Percentiles rank a stretch among this genome's conserved stretches.
These are phyloP conservation scores for Crataegus laevigata DNA, from an alignment of 306 rosid genomes.

Conservation along the genomic window DNA sequence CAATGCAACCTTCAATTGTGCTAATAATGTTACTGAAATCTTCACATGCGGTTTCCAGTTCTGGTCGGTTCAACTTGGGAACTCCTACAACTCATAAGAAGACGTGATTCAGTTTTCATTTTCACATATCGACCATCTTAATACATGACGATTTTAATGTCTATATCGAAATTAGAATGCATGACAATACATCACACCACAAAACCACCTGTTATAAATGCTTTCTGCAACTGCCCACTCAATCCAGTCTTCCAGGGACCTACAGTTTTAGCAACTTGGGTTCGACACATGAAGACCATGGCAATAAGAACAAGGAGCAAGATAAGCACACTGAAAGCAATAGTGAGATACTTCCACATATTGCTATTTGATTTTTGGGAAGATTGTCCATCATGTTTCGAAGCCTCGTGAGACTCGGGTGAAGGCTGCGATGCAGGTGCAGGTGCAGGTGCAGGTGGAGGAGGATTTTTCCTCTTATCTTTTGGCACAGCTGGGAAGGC, in stretches of 20 bases:
- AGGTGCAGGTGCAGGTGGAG: conserved; percentile 20
- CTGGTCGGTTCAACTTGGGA: conserved; percentile 75
- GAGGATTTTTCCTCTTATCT: conserved; percentile 24
- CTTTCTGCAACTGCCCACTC: conserved; percentile 92
- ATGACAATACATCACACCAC: background rate
- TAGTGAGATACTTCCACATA: conserved; percentile 42
- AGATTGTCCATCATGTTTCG: conserved; percentile 1
- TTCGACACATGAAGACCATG: conserved; percentile 51
- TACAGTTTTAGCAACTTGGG: conserved; percentile 46
- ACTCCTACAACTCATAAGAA: conserved; percentile 51
- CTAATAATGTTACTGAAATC: conserved; percentile 83
- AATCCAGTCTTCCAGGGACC: conserved; percentile 90
- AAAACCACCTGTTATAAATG: conserved; percentile 78
- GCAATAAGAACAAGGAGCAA: conserved; percentile 32
- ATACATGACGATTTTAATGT: background rate
- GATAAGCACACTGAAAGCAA: conserved; percentile 29
- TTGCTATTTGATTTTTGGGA: conserved; percentile 15
- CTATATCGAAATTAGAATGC: background rate
- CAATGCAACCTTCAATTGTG: conserved; percentile 32
- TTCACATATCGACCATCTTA: background rate
- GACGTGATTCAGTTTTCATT: background rate
- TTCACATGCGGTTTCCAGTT: conserved; percentile 86
- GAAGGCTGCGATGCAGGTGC: background rate
- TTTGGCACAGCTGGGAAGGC: conserved; percentile 57
- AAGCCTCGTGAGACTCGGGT: background rate